Evolutionary conservation across 108 stramenopile species (phyloP).

Genomic region (Chaetoceros muelleri): DNA sequence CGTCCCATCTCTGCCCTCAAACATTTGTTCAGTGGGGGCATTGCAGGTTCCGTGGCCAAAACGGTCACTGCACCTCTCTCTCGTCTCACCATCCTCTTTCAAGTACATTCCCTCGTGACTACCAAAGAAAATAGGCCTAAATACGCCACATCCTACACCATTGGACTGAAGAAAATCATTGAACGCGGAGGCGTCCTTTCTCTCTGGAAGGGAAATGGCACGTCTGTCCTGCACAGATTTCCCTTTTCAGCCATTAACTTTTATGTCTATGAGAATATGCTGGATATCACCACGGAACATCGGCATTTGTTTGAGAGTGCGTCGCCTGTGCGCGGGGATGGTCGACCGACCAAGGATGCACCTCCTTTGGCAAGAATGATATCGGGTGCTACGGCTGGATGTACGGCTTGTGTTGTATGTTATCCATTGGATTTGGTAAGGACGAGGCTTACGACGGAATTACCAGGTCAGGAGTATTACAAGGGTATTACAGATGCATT

Average conservation of each 20-base stretch:
- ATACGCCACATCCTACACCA: conserved; percentile 59
- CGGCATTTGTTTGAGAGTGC: conserved; percentile 27
- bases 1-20: conserved; percentile 65
- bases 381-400: conserved; percentile 77
- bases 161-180: conserved; percentile 65
- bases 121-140: conserved; percentile 70
- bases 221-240: conserved; percentile 86
- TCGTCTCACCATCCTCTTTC: conserved; percentile 84
- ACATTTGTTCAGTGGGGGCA: conserved; percentile 88
- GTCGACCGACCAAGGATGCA: conserved; percentile 24
- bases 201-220: conserved; percentile 93
- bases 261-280: conserved; percentile 75
- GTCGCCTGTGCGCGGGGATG: conserved; percentile 27
- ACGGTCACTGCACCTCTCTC: conserved; percentile 85
- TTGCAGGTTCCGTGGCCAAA: conserved; percentile 90
- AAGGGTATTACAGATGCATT: conserved; percentile 78
- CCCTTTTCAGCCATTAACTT: conserved; percentile 93
- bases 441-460: conserved; percentile 85
- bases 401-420: conserved; percentile 73
- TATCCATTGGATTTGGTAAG: conserved; percentile 90
- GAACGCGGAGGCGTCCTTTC: conserved; percentile 73
- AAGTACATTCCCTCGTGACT: conserved; percentile 88
- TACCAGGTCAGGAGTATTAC: conserved; percentile 73
- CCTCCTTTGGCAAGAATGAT: conserved; percentile 21
- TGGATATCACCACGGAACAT: conserved; percentile 25